Evolutionary conservation across 805 yeast species (phyloP), one percentile per base, ranked within the genome.

Genomic region (Kurtzmaniella fragi): DNA sequence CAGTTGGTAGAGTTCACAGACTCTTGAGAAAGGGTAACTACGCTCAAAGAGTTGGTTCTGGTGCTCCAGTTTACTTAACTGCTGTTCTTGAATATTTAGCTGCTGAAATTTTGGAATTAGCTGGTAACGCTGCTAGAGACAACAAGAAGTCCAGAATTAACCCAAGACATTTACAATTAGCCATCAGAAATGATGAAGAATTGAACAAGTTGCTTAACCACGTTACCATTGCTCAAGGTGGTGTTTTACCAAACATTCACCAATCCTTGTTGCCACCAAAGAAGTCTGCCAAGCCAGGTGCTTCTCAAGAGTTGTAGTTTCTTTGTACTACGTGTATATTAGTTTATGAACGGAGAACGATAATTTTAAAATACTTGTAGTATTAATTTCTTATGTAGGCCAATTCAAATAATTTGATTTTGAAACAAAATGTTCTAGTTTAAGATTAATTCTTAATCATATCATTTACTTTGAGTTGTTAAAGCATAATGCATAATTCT

Each of bases 1-100:
- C 98, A 76, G 98, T 91, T 54, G 98, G 98, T 71, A 90, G 98
- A 82, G 93, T 91, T 56, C 96, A 91, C 79, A 83, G 97, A 76
- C 79, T 90, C 57, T 75, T 91, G 63, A 87, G 95, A 82, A 88
- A 84, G 75, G 96, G 96, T 68, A 87, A 90, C 83, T 87, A 91
- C 77, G 95, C 97, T 62, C 95, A 90, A 76, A 84, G 98, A 77
- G 84, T 91, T 58, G 97, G 98, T 80, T 89, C 97, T 54, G 96
- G 96, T 82, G 97, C 98, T 60, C 97, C 98, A 74, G 91, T 91
- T 49, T 91, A 90, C 75, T 78, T 91, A 64, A 90, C 98, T 54
- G 95, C 98, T 41, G 97, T 91, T 43, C 78, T 91, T 59, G 98
- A 91, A 74, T 91, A 91, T 70, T 80, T 91, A 67, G 90, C 96